Conservation (phyloP, 2,329 filamentous ascomycete species). For the Lasiodiplodia theobromae region DNA sequence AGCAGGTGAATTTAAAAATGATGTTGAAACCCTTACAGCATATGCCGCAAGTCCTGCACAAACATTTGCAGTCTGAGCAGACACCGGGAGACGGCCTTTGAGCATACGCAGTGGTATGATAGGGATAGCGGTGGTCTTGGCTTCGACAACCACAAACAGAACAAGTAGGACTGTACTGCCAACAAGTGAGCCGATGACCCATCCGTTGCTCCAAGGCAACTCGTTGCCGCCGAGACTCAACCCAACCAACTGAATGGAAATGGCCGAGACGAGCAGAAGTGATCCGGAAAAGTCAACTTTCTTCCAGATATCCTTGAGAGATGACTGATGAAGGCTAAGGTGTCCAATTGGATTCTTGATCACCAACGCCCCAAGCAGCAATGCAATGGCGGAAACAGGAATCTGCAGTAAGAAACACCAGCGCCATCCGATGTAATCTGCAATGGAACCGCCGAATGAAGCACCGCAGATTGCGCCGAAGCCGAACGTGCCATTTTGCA, state of each 20-base stretch:
- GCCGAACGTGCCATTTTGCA: slow-evolving; percentile 68
- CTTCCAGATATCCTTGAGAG: slow-evolving; percentile 51
- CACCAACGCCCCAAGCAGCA: slow-evolving; percentile 61
- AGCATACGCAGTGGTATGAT: slow-evolving; percentile 61
- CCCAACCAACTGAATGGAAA: slow-evolving; percentile 62
- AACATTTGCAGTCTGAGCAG: slow-evolving; percentile 65
- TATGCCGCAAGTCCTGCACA: slow-evolving; percentile 68
- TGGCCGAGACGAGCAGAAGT: slow-evolving; percentile 62
- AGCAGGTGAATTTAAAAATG: background rate
- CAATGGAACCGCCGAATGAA: slow-evolving; percentile 53
- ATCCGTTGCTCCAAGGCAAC: slow-evolving; percentile 51
- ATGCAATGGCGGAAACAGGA: slow-evolving; percentile 63
- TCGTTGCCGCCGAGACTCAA: slow-evolving; percentile 56
- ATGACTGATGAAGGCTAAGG: slow-evolving; percentile 41
- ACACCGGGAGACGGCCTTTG: slow-evolving; percentile 60
- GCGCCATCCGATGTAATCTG: slow-evolving; percentile 55
- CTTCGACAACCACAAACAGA: slow-evolving; percentile 50
- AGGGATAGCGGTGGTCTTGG: slow-evolving; percentile 51
- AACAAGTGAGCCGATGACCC: slow-evolving; percentile 51
- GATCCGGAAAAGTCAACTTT: slow-evolving; percentile 67
- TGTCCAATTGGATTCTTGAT: slow-evolving; percentile 55
- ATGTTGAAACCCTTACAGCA: slow-evolving; percentile 54
- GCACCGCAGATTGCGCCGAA: slow-evolving; percentile 67
- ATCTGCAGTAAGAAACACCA: slow-evolving; percentile 68
- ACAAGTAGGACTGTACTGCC: slow-evolving; percentile 48